phyloP scores from a whole-genome alignment of 176 grass and related monocot species.

The Lolium rigidum region DNA sequence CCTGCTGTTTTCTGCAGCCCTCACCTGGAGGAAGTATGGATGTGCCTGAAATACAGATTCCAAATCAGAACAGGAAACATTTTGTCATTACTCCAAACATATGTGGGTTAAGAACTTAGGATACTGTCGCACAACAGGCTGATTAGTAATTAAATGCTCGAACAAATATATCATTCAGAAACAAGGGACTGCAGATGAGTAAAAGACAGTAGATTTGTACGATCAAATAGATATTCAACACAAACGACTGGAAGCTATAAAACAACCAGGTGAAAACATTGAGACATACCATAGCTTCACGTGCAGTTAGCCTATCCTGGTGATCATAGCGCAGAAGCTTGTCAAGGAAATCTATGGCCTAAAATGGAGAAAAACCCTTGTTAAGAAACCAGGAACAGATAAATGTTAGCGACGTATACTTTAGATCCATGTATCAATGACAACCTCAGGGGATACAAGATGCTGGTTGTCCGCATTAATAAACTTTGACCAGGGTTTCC shows the following conservation, averaged over 20 bases:
- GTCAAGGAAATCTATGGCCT: constrained; percentile 98
- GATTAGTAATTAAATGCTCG: background rate
- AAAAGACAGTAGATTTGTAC: background rate
- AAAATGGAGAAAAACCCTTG: constrained; percentile 32
- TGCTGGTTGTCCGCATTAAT: constrained; percentile 95
- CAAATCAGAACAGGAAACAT: constrained; percentile 16
- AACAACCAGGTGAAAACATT: background rate
- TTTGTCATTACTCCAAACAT: background rate
- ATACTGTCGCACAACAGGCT: too few species aligned
- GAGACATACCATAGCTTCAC: constrained; percentile 89
- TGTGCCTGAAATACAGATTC: constrained; percentile 60
- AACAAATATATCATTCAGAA: background rate
- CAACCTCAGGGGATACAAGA: constrained; percentile 90
- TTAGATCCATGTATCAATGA: background rate
- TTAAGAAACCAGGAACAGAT: constrained; percentile 23
- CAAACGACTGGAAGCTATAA: background rate
- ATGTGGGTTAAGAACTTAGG: too few species aligned
- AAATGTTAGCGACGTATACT: constrained; percentile 1
- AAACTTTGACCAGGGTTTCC: constrained; percentile 91
- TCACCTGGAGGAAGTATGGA: constrained; percentile 90
- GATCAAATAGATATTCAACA: constrained; percentile 23
- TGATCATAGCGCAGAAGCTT: constrained; percentile 98
- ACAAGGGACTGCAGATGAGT: background rate
- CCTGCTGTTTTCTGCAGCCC: constrained; percentile 90
- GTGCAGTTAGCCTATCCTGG: constrained; percentile 90